Evolutionary conservation across 768 basidiomycete genomes (phyloP), one percentile per base, ranked within the genome.

Genomic region (Daedaleopsis nitida): DNA sequence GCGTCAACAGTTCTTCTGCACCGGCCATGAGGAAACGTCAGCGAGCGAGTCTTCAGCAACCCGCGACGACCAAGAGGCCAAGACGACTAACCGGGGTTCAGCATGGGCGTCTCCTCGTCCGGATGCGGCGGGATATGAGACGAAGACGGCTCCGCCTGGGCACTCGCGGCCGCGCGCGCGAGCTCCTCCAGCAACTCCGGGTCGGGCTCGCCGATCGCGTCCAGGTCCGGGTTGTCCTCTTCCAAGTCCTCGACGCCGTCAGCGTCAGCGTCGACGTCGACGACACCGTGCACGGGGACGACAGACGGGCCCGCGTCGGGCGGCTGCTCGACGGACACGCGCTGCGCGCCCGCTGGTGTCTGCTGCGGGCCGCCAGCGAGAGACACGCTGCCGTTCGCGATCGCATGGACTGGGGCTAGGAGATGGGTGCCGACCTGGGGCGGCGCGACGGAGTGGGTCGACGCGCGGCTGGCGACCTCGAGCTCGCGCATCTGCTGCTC

Each of bases 41-140:
- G 34, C 35, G 4, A 5, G 4, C 1, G 24, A 55, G 6, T 2
- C 43, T 6, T 9, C 50, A 39, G 21, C 13, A 4, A 38, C 43
- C 48, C 34, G 32, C 44, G 51, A 45, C 47, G 49, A 49, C 9
- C 37, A 38, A 34, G n/a, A 17, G n/a, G 12, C 19, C 16, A 19
- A 23, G n/a, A 17, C 10, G 17, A 74, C 82, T 27, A 45, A 87
- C 86, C 85, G 74, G 86, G 84, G 71, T 86, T 85, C 65, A 88
- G 72, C 84, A 88, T 88, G 6, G 85, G 81, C 66, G 83, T 84
- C 10, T 83, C 85, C 68, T 87, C 86, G 67, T 86, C 85, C 27
- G 27, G 27, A 32, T 32, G 27, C 27, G 27, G 27, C 27, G 27
- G 27, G 27, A 7, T 32, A 32, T 32, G 3, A 32, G 3, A 7